Base-by-base conservation (phyloP, 768 basidiomycete species). In the Mycena maculata region DNA sequence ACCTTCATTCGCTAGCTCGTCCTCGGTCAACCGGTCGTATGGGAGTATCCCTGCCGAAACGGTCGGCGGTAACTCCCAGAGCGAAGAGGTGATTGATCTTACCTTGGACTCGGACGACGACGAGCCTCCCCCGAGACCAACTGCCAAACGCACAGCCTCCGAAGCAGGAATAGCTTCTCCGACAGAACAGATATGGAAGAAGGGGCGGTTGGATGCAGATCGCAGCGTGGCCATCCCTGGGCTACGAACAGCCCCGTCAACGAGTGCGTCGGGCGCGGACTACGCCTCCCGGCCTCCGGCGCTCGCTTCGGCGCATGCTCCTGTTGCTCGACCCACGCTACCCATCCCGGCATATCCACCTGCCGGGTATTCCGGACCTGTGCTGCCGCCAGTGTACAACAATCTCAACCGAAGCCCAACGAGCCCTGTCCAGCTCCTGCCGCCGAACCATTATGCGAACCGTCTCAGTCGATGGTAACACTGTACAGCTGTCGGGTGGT, bases 31-130 rank as follows among this genome's bases (percentile, higher is more conserved):
- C 76, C 82, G 31, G 75, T 79, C 69, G 75, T 80, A 25, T 56
- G 60, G 62, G 33, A 55, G 68, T 62, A 65, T 76, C 52, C 59
- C 75, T 54, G 69, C 74, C 48, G 76, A 80, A 70, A 15, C 70
- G 68, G 60, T 69, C 75, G 30, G 71, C 72, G 33, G 33, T 6
- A 59, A 53, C 75, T 77, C 78, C 55, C 76, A 76, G 67, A 74
- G 72, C 25, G 79, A 81, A 15, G 85, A 87, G 69, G 89, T 96
- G 47, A 96, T 96, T 69, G 95, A 97, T 75, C 80, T 97, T 64
- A 96, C 95, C 4, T 80, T 90, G 66, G 92, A 94, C 73, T 88
- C 88, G 25, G 92, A 93, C 62, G 92, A 92, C 15, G 94, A 95
- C 23, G 86, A 83, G 30, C 72, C 75, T 13, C 77, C 74, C 52